Conservation (phyloP, 2,329 filamentous ascomycete genomes). For the Verticillium nonalfalfae region DNA sequence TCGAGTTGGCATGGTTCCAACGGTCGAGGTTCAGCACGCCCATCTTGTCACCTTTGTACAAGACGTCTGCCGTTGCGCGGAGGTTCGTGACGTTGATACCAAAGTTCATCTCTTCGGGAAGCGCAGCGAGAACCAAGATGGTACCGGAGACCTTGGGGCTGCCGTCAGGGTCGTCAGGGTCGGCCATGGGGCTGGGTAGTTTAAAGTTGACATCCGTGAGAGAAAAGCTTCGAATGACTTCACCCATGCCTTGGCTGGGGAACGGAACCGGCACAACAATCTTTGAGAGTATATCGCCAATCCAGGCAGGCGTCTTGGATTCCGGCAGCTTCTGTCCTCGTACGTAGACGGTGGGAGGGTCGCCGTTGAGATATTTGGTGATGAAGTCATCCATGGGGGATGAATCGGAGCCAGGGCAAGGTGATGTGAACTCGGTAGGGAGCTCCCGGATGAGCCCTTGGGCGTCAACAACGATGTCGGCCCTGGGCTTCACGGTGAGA, state of each 20-base stretch:
- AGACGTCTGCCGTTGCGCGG: slow-evolving; percentile 72
- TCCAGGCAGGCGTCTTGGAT: slow-evolving; percentile 71
- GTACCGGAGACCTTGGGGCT: slow-evolving; percentile 78
- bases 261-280: slow-evolving; percentile 81
- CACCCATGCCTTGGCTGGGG: slow-evolving; percentile 73
- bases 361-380: slow-evolving; percentile 73
- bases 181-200: slow-evolving; percentile 73
- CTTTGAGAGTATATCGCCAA: slow-evolving; percentile 71
- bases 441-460: slow-evolving; percentile 67
- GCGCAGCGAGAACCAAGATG: slow-evolving; percentile 68
- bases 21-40: slow-evolving; percentile 72
- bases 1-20: slow-evolving; percentile 83
- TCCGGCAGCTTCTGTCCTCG: slow-evolving; percentile 66
- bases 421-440: slow-evolving; percentile 63
- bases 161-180: slow-evolving; percentile 65
- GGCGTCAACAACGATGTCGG: slow-evolving; percentile 62
- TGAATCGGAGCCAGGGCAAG: slow-evolving; percentile 68
- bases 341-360: slow-evolving; percentile 74
- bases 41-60: slow-evolving; percentile 70
- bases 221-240: slow-evolving; percentile 82
- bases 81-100: slow-evolving; percentile 72
- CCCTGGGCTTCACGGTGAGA: slow-evolving; percentile 61
- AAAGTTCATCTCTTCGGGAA: slow-evolving; percentile 86
- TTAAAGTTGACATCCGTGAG: slow-evolving; percentile 80
- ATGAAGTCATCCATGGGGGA: slow-evolving; percentile 84